These are phyloP conservation scores for Penicillium sp. DNA, from an alignment of 2,329 filamentous ascomycete genomes.

Conservation along the genomic window DNA sequence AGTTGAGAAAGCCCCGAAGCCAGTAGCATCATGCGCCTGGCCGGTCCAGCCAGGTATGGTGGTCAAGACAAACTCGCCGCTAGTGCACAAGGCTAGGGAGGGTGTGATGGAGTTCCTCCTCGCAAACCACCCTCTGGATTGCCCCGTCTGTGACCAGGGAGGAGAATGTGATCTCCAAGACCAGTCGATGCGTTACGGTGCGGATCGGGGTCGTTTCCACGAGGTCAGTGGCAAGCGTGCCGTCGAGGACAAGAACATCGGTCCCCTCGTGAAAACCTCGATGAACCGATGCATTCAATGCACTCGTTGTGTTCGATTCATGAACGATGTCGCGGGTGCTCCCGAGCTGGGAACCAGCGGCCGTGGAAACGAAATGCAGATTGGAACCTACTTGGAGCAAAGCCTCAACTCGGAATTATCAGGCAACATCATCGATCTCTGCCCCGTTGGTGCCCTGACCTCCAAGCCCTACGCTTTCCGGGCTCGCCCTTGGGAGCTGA, in stretches of 20 bases:
- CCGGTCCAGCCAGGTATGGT: conserved; percentile 98
- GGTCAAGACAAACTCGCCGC: conserved; percentile 94
- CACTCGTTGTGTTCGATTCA: conserved; percentile 95
- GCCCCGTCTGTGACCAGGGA: conserved; percentile 97
- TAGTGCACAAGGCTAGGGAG: conserved; percentile 96
- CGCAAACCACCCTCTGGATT: conserved; percentile 94
- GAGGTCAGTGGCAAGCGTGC: conserved; percentile 94
- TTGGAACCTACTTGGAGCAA: conserved; percentile 94
- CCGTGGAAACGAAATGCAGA: conserved; percentile 95
- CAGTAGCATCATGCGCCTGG: conserved; percentile 97
- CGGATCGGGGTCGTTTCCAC: conserved; percentile 94
- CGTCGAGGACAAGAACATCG: conserved; percentile 99
- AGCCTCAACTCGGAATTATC: conserved; percentile 94
- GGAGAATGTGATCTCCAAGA: conserved; percentile 99
- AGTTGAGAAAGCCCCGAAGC: conserved; percentile 94
- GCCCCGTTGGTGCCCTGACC: conserved; percentile 92
- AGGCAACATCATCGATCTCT: conserved; percentile 96
- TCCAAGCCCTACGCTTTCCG: conserved; percentile 98
- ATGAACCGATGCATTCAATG: conserved; percentile 99
- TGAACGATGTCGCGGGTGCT: conserved; percentile 94
- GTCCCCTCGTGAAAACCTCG: conserved; percentile 95
- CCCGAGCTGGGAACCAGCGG: conserved; percentile 93
- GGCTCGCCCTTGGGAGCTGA: conserved; percentile 93
- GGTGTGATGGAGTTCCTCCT: conserved; percentile 99
- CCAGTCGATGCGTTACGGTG: conserved; percentile 98